Evolutionary conservation across 1,284 basidiomycete species (phyloP), one percentile per base, ranked within the genome.

Genomic region (Lignosus rhinocerotis): DNA sequence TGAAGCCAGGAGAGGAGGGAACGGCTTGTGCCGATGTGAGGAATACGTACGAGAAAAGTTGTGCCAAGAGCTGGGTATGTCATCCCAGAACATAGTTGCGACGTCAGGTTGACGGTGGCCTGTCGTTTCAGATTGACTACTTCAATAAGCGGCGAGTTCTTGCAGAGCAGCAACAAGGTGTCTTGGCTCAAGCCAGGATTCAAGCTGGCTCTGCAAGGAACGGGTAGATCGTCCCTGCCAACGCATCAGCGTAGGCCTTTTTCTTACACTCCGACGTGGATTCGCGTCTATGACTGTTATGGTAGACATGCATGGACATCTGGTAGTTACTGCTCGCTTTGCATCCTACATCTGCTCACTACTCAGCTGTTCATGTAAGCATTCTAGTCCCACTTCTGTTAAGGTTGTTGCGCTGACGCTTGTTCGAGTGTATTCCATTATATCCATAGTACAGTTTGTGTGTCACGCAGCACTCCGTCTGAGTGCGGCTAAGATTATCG

Each of bases 41-140:
- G 61, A 74, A 73, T 33, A 61, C 56, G 2, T 93, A 91, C 70
- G 81, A 87, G 57, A 73, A 77, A 60, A 84, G 80, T 66, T 93
- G 92, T 69, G 90, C 89, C 0, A 87, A 84, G 72, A 93, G 91
- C 73, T 93, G 92, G 91, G 92, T 92, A 70, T 58, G 88, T 79
- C 11, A 14, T n/a, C n/a, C 5, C 9, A 30, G 32, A 9, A 30
- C 14, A 21, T 12, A n/a, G 4, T 19, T 6, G 5, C 25, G 12
- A 30, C 12, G 7, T 36, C 38, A 16, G 17, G 19, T 25, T 19
- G 9, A 21, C 30, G 16, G 11, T n/a, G 42, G 16, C 30, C 10
- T 51, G 48, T 38, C 30, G 17, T 25, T 16, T 39, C 62, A 93
- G 92, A 85, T 93, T 66, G 87, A 88, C 34, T 93, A 93, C 70